A percentile compares a stretch with the other conserved stretches of the same genome.
Evolutionary conservation across 768 basidiomycete species (phyloP).

Genomic region (Lactarius psammicola): DNA sequence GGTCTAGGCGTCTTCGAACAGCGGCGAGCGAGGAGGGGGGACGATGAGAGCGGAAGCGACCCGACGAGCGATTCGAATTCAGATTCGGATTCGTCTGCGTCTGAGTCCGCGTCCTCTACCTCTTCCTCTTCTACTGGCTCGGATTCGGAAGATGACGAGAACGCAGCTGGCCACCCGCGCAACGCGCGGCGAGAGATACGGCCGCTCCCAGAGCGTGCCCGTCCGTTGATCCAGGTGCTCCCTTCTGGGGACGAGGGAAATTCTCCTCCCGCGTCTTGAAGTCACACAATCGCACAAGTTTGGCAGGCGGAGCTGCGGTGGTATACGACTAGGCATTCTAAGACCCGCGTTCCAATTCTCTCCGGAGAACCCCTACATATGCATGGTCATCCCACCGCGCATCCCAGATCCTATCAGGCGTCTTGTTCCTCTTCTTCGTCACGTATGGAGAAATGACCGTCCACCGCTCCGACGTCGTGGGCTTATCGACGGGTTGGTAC

Average conservation of each 20-base stretch:
- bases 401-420: too few species aligned
- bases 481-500: not conserved
- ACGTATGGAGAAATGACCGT: not conserved
- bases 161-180: not conserved
- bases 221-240: slow-evolving; percentile 18
- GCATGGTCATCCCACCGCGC: too few species aligned
- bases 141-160: not conserved
- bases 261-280: not conserved
- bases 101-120: not conserved
- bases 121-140: slow-evolving; percentile 2
- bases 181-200: not conserved
- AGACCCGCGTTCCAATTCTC: not conserved
- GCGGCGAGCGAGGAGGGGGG: slow-evolving; percentile 19
- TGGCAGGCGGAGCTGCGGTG: too few species aligned
- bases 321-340: too few species aligned
- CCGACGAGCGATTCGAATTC: not conserved
- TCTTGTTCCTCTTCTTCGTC: too few species aligned
- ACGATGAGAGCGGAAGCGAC: slow-evolving; percentile 2
- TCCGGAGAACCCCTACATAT: not conserved
- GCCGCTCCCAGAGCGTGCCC: slow-evolving; percentile 7
- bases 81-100: not conserved
- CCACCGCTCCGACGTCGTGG: too few species aligned
- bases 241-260: not conserved
- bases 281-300: not conserved
- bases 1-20: slow-evolving; percentile 34